Percentiles rank a stretch among this genome's conserved stretches.
phyloP scores from a whole-genome alignment of 2,329 filamentous ascomycete genomes.

The Aspergillus jensenii region DNA sequence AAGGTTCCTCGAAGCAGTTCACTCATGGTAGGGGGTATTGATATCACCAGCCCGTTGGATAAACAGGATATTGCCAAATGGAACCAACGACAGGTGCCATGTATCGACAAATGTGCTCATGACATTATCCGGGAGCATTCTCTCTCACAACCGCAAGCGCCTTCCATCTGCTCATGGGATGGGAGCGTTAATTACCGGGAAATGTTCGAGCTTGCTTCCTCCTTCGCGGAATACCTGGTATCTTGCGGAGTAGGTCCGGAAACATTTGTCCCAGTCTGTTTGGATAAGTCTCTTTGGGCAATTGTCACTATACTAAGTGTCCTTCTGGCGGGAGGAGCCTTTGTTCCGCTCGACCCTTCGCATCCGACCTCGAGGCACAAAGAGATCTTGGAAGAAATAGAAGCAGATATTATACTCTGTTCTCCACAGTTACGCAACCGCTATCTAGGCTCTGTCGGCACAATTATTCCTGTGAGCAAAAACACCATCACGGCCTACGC shows the following conservation, averaged over 20 bases:
- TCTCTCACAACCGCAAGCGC: constrained; percentile 26
- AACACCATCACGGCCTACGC: constrained; percentile 30
- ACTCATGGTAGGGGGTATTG: constrained; percentile 27
- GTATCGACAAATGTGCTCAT: constrained; percentile 32
- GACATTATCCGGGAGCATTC: constrained; percentile 32
- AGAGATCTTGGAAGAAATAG: constrained; percentile 32
- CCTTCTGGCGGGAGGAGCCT: constrained; percentile 35
- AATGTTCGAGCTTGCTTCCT: constrained; percentile 28
- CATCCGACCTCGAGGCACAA: constrained; percentile 34
- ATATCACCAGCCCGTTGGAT: constrained; percentile 35
- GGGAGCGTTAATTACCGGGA: constrained; percentile 34
- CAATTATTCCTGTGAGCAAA: constrained; percentile 33
- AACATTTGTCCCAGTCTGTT: constrained; percentile 32
- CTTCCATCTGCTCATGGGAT: constrained; percentile 38
- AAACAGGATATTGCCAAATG: constrained; percentile 31
- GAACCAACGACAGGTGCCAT: constrained; percentile 28
- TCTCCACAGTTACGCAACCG: constrained; percentile 31
- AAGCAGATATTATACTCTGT: constrained; percentile 33
- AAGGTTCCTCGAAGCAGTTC: constrained; percentile 21
- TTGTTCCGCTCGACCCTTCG: constrained; percentile 35
- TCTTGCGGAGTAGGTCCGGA: constrained; percentile 35
- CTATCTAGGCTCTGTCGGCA: constrained; percentile 30
- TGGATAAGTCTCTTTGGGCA: constrained; percentile 37
- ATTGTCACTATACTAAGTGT: constrained; percentile 34
- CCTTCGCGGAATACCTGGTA: constrained; percentile 30